Evolutionary conservation across 768 basidiomycete species (phyloP).

Genomic region (Mycena belliarum): DNA sequence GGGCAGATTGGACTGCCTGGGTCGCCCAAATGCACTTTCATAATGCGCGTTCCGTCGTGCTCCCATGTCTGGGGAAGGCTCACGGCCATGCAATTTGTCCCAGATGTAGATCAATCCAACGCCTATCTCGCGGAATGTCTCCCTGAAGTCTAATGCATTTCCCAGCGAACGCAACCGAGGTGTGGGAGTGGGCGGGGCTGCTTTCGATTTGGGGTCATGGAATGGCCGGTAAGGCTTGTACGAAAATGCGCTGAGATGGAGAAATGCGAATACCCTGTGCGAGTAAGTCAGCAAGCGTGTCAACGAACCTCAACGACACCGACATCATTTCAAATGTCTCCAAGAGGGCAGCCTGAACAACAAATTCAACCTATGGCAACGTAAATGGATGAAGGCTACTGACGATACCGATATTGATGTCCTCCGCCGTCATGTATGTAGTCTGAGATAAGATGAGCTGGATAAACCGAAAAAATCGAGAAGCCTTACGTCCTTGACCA

Average conservation of each 20-base stretch:
- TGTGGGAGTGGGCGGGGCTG: conserved; percentile 39
- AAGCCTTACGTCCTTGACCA: conserved; percentile 60
- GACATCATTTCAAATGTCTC: conserved; percentile 80
- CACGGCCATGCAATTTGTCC: conserved; percentile 52
- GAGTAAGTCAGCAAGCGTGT: conserved; percentile 3
- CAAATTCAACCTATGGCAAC: neutral
- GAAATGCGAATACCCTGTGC: conserved; percentile 59
- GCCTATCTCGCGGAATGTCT: conserved; percentile 66
- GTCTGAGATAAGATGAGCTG: conserved; percentile 42
- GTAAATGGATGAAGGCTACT: neutral
- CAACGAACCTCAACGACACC: conserved; percentile 24
- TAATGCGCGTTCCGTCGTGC: conserved; percentile 46
- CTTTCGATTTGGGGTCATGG: conserved; percentile 30
- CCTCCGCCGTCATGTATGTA: conserved; percentile 69
- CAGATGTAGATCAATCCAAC: conserved; percentile 58
- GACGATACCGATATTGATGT: conserved; percentile 71
- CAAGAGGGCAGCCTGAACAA: conserved; percentile 46
- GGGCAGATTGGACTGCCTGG: conserved; percentile 27
- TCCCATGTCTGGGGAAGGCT: conserved; percentile 49
- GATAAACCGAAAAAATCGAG: neutral
- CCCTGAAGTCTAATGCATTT: conserved; percentile 70
- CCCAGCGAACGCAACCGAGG: conserved; percentile 57
- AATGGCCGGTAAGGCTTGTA: conserved; percentile 60
- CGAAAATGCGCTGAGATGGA: conserved; percentile 73
- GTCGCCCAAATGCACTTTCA: conserved; percentile 44